A percentile compares a stretch with the other conserved stretches of the same genome.
These are phyloP conservation scores for Firmiana major DNA, from an alignment of 345 rosid species.

Conservation along the genomic window DNA sequence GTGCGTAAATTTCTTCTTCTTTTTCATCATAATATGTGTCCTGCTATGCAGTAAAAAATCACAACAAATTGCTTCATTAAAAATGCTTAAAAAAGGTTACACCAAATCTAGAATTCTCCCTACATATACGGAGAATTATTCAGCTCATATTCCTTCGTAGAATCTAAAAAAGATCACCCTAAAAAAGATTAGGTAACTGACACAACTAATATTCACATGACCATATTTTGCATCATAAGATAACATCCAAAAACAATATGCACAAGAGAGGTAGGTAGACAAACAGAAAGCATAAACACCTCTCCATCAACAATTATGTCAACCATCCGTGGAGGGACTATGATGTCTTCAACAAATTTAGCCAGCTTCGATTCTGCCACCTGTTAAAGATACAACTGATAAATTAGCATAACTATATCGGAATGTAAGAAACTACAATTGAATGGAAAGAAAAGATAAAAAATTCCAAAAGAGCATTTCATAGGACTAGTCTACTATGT, in stretches of 20 bases:
- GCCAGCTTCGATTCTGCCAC: conserved; percentile 96
- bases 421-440: neutral
- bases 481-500: neutral
- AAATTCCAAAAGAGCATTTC: neutral
- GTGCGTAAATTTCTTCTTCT: neutral
- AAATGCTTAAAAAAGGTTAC: neutral
- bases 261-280: neutral
- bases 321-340: conserved; percentile 94
- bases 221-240: neutral
- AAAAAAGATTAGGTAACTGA: neutral
- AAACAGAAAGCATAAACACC: conserved; percentile 47
- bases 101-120: neutral
- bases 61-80: neutral
- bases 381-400: conserved; percentile 36
- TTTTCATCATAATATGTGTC: neutral
- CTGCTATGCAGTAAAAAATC: neutral
- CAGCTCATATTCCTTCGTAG: neutral
- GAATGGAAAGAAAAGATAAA: neutral
- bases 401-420: conserved; percentile 4
- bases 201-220: neutral
- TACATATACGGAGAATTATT: neutral
- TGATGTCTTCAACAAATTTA: conserved; percentile 94
- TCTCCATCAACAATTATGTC: conserved; percentile 97
- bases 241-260: neutral
- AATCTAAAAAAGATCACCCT: neutral